Evolutionary conservation across 2,329 filamentous ascomycete genomes (phyloP), one percentile per base, ranked within the genome.

Genomic region (Aspergillus brasiliensis): DNA sequence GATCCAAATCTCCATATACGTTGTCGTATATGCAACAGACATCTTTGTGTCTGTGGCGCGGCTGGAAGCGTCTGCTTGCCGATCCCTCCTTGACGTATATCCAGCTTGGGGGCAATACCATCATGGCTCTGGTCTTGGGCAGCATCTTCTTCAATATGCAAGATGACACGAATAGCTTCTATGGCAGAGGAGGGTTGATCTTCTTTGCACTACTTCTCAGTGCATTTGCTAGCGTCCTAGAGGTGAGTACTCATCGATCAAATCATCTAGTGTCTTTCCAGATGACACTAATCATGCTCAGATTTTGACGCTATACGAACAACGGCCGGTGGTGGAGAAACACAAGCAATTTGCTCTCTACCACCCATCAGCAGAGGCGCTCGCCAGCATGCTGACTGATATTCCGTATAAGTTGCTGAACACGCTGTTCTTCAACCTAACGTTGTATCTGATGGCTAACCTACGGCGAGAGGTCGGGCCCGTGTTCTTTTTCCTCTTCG

Each of bases 181-280:
- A 87, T 78, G 83, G 85, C 67, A 86, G 91, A 56, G 89, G 89
- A 60, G 87, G 88, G 42, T 81, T 95, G 10, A 79, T 96, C 51
- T 96, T 95, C 83, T 93, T 95, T 71, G 89, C 90, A 63, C 86
- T 91, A 70, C 81, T 96, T 57, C 86, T 93, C 81, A 95, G 92
- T 74, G 91, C 90, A 46, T 92, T 94, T 67, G 82, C 87, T 61
- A 88, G 86, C 69, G 88, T 88, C 57, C 83, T 93, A 40, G 91
- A 94, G 52, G 42, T 40, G 21, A 19, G 11, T 44, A 13, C 10
- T 13, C 21, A 27, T 40, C 7, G 15, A 40, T 10, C 8, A 7
- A n/a, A 6, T 17, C 4, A 7, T 17, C 38, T 19, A 7, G 8
- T 42, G 17, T 15, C 31, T 40, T 13, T 11, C 5, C 28, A 10